These are phyloP conservation scores for Ilex asprella DNA, from an alignment of 257 asterid species.

Conservation along the genomic window DNA sequence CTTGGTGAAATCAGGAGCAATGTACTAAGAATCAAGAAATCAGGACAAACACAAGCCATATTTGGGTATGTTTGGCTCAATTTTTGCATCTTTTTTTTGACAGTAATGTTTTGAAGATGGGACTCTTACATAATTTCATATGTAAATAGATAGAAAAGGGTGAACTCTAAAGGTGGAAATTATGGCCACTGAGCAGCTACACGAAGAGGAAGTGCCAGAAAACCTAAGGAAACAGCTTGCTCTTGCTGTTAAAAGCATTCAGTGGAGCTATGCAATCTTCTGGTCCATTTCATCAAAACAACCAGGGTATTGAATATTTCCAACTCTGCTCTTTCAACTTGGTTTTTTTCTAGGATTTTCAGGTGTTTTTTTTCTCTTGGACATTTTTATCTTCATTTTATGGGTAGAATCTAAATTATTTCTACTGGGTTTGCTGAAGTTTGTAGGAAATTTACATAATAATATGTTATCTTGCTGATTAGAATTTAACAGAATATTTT, in stretches of 20 bases:
- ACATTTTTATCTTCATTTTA: too few relatives aligned
- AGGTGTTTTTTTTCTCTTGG: neutral
- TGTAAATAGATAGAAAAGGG: neutral
- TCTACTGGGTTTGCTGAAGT: too few relatives aligned
- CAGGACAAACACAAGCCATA: neutral
- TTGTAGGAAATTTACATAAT: too few relatives aligned
- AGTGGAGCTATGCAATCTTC: slow-evolving; percentile 90
- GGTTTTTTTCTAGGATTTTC: neutral
- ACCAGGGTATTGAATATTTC: slow-evolving; percentile 48
- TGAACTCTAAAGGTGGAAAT: slow-evolving; percentile 1
- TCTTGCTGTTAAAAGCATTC: slow-evolving; percentile 69
- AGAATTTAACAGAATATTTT: too few relatives aligned
- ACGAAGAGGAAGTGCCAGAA: slow-evolving; percentile 24
- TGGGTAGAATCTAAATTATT: neutral
- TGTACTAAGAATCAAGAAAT: neutral
- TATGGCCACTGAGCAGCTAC: slow-evolving; percentile 45
- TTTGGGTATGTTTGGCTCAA: neutral
- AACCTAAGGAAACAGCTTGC: slow-evolving; percentile 65
- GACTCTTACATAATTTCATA: neutral
- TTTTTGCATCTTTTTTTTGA: too few relatives aligned
- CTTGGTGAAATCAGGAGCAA: neutral
- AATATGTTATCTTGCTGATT: too few relatives aligned
- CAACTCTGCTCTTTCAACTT: neutral
- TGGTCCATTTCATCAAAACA: slow-evolving; percentile 65
- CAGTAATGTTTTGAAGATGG: neutral